Evolutionary conservation across 1,284 basidiomycete genomes (phyloP).

Genomic region (Ceratobasidium sp.): DNA sequence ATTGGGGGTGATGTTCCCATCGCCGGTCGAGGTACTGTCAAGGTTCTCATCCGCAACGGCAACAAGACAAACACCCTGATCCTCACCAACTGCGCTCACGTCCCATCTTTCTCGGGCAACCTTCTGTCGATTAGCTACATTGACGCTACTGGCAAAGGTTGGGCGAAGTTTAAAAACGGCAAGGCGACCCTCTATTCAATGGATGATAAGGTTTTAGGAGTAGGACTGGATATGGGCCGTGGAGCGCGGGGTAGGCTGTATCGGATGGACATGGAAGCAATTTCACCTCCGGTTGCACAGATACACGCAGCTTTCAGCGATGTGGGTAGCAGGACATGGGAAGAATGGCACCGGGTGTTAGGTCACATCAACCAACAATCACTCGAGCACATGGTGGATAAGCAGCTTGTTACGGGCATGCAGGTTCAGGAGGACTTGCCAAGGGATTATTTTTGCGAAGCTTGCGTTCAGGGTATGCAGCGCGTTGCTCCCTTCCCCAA

Average conservation of each 20-base stretch:
- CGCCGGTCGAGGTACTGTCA: too few relatives aligned
- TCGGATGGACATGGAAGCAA: neutral
- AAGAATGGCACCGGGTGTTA: slow-evolving; percentile 11
- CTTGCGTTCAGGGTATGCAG: neutral
- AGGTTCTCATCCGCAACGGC: too few relatives aligned
- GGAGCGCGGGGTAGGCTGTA: neutral
- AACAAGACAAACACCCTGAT: too few relatives aligned
- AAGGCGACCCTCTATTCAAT: neutral
- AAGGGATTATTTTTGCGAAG: neutral
- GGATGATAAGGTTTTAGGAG: neutral
- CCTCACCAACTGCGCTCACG: neutral
- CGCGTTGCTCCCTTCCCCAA: neutral
- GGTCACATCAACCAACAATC: neutral
- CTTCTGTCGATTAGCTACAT: neutral
- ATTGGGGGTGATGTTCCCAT: too few relatives aligned
- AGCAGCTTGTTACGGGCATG: neutral
- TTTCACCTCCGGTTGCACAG: neutral
- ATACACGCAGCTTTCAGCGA: neutral
- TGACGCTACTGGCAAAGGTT: too few relatives aligned
- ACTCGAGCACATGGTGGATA: neutral
- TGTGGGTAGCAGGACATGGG: neutral
- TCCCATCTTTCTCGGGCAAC: neutral
- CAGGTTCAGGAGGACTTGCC: too few relatives aligned
- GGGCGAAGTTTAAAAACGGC: neutral
- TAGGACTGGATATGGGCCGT: neutral